A percentile compares a stretch with the other conserved stretches of the same genome.
Conservation (phyloP, 192 early-diverging fungal genomes). For the Podila horticola region DNA sequence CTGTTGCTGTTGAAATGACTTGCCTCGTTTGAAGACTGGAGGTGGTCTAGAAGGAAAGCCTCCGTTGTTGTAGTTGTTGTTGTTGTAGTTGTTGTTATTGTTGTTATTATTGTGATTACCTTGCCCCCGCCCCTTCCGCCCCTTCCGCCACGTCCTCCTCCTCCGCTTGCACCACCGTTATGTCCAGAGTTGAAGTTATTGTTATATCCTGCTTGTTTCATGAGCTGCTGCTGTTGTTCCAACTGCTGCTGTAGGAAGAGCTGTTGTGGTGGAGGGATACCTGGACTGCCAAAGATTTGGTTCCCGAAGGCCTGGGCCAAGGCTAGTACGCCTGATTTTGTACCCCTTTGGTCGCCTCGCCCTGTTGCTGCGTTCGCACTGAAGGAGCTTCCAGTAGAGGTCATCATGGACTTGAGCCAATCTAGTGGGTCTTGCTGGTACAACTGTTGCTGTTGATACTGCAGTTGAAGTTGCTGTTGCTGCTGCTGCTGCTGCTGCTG, state of each 20-base stretch:
- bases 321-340: conserved; percentile 19
- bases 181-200: not conserved
- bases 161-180: not conserved
- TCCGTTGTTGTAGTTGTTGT: not conserved
- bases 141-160: not conserved
- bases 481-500: conserved; percentile 11
- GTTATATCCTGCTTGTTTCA: not conserved
- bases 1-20: conserved; percentile 48
- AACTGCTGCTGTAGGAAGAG: not conserved
- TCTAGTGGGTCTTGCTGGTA: not conserved
- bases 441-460: conserved; percentile 7
- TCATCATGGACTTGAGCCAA: not conserved
- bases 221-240: conserved; percentile 19
- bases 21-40: conserved; percentile 27
- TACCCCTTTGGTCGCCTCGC: conserved; percentile 13
- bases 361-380: conserved; percentile 2
- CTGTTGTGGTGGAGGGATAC: not conserved
- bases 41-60: not conserved
- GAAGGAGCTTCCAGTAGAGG: not conserved
- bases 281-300: conserved; percentile 13
- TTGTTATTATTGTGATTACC: not conserved
- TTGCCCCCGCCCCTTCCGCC: conserved; percentile 4
- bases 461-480: conserved; percentile 3
- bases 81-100: not conserved
- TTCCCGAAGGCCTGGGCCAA: conserved; percentile 42